These are phyloP conservation scores for Microascus cirrosus DNA, from an alignment of 2,329 filamentous ascomycete species.

Conservation along the genomic window DNA sequence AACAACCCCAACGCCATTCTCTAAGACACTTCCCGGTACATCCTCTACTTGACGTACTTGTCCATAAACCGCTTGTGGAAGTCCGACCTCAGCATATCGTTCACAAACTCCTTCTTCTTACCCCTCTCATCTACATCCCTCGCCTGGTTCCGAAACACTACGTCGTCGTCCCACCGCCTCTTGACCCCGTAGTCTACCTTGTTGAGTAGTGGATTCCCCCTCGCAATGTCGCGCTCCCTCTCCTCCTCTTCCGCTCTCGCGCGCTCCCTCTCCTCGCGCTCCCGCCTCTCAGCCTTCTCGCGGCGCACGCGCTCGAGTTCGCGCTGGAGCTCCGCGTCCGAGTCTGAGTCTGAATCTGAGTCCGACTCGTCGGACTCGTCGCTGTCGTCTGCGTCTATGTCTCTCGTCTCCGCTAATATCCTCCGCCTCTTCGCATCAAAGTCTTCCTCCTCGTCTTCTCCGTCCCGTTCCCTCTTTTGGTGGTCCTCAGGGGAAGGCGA, in stretches of 20 bases:
- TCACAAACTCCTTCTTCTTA: slow-evolving; percentile 90
- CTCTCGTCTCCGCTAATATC: slow-evolving; percentile 69
- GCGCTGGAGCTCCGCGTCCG: slow-evolving; percentile 77
- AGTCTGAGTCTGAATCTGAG: slow-evolving; percentile 25
- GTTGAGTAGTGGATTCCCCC: slow-evolving; percentile 87
- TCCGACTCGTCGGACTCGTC: slow-evolving; percentile 38
- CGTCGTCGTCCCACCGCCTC: slow-evolving; percentile 92
- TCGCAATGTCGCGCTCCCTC: slow-evolving; percentile 77
- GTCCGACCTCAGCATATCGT: slow-evolving; percentile 85
- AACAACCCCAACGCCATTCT: slow-evolving; percentile 3
- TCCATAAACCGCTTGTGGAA: slow-evolving; percentile 97
- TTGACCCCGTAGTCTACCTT: slow-evolving; percentile 84
- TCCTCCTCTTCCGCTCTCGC: slow-evolving; percentile 73
- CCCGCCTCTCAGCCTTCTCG: slow-evolving; percentile 58
- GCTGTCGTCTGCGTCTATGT: slow-evolving; percentile 29
- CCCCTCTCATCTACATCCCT: slow-evolving; percentile 86
- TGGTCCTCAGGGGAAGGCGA: not conserved
- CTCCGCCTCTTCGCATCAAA: slow-evolving; percentile 72
- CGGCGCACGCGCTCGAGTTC: slow-evolving; percentile 91
- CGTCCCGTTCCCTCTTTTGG: slow-evolving; percentile 6
- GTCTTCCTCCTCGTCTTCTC: slow-evolving; percentile 48
- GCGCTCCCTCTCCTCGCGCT: slow-evolving; percentile 58
- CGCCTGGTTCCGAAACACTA: slow-evolving; percentile 98
- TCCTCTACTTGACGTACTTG: slow-evolving; percentile 45
- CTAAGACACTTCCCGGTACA: slow-evolving; percentile 1